These are phyloP conservation scores for Diutina scorzettiae DNA, from an alignment of 1,139 yeast genomes.

Conservation along the genomic window DNA sequence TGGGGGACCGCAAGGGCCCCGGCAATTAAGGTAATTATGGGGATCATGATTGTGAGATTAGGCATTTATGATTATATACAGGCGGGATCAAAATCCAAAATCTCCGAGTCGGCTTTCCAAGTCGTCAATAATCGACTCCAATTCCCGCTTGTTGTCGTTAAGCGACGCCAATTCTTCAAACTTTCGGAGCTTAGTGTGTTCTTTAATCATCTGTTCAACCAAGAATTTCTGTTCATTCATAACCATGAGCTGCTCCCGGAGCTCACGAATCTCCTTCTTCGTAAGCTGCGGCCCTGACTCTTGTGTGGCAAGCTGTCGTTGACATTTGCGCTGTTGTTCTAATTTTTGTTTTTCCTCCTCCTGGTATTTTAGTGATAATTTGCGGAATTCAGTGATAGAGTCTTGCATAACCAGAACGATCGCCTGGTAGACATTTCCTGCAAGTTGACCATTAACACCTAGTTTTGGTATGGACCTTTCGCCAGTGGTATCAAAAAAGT, in stretches of 20 bases:
- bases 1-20: not conserved
- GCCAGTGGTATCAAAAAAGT: conserved; percentile 14
- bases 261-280: conserved; percentile 41
- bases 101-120: conserved; percentile 51
- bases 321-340: conserved; percentile 5
- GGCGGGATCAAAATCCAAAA: conserved; percentile 37
- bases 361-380: conserved; percentile 17
- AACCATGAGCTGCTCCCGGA: conserved; percentile 73
- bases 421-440: conserved; percentile 22
- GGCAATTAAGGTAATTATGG: not conserved
- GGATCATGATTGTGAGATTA: not conserved
- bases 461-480: conserved; percentile 8
- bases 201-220: conserved; percentile 50
- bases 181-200: conserved; percentile 51
- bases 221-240: conserved; percentile 73
- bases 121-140: conserved; percentile 37
- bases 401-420: conserved; percentile 25
- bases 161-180: conserved; percentile 68
- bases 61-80: not conserved
- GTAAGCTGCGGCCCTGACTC: conserved; percentile 19
- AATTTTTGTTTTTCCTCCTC: conserved; percentile 9
- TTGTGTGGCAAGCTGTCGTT: conserved; percentile 2
- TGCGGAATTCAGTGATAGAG: conserved; percentile 19
- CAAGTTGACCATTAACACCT: conserved; percentile 12
- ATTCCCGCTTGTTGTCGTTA: conserved; percentile 46